Percentiles rank a stretch among this genome's conserved stretches.
Conservation (phyloP, 2,329 filamentous ascomycete genomes). For the Trichoderma breve region DNA sequence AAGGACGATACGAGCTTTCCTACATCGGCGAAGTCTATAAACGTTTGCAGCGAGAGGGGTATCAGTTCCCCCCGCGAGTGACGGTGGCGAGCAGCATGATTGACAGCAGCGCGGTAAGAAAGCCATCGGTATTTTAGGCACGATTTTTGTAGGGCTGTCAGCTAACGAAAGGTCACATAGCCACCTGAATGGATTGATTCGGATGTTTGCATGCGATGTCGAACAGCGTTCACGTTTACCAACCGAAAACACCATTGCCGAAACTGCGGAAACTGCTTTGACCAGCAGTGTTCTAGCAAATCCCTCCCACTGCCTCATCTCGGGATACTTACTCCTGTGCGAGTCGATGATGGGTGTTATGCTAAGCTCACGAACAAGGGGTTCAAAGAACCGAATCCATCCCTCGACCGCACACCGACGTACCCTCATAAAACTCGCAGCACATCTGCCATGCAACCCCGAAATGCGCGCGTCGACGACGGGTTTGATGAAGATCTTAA, state of each 20-base stretch:
- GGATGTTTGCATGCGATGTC: constrained; percentile 97
- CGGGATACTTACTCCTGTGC: constrained; percentile 84
- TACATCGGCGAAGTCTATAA: constrained; percentile 90
- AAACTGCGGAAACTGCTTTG: constrained; percentile 97
- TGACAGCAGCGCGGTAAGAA: constrained; percentile 84
- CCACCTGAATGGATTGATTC: constrained; percentile 97
- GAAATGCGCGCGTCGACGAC: constrained; percentile 82
- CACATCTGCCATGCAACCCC: constrained; percentile 76
- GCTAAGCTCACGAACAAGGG: constrained; percentile 78
- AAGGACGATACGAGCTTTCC: constrained; percentile 75
- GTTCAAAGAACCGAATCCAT: constrained; percentile 38
- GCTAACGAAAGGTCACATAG: constrained; percentile 41
- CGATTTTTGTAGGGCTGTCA: background rate
- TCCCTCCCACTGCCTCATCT: constrained; percentile 84
- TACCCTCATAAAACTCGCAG: constrained; percentile 63
- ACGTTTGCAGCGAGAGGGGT: constrained; percentile 78
- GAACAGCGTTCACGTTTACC: constrained; percentile 93
- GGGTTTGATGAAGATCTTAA: constrained; percentile 95
- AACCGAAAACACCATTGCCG: constrained; percentile 98
- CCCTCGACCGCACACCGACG: constrained; percentile 49
- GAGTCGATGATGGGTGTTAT: constrained; percentile 95
- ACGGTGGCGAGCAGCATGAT: constrained; percentile 96
- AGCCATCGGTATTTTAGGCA: background rate
- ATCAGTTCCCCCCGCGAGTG: constrained; percentile 81
- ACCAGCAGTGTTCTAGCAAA: constrained; percentile 91